Percentiles rank a stretch among this genome's conserved stretches.
Conservation (phyloP, 2,329 filamentous ascomycete genomes). For the Fusarium kyushuense region DNA sequence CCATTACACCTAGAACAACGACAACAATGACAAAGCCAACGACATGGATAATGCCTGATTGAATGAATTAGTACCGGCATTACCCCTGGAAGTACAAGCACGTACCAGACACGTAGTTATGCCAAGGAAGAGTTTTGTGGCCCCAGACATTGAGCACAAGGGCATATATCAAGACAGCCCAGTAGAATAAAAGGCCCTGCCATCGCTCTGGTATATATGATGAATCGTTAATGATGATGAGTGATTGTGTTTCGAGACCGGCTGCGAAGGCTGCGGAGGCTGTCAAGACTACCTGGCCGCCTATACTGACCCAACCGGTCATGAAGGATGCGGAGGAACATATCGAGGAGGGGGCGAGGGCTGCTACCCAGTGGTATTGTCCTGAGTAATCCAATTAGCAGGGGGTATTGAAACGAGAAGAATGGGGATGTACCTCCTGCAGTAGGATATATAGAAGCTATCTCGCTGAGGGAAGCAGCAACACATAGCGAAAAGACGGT, state of each 20-base stretch:
- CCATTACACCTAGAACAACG: constrained; percentile 49
- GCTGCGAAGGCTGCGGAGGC: constrained; percentile 61
- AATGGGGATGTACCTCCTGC: constrained; percentile 24
- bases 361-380: constrained; percentile 42
- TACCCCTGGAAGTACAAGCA: accelerated
- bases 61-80: not conserved
- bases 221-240: constrained; percentile 58
- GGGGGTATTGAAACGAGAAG: accelerated
- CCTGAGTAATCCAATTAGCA: constrained; percentile 7
- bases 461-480: constrained; percentile 34
- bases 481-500: constrained; percentile 33
- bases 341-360: constrained; percentile 29
- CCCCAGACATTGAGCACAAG: constrained; percentile 58
- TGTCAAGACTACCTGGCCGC: constrained; percentile 60
- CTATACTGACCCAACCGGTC: constrained; percentile 54
- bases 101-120: constrained; percentile 48
- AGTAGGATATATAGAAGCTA: constrained; percentile 40
- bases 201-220: constrained; percentile 57
- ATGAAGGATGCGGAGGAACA: constrained; percentile 15
- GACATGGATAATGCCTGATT: constrained; percentile 46
- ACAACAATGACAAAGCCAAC: constrained; percentile 47
- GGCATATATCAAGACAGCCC: constrained; percentile 56
- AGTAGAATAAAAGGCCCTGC: constrained; percentile 62
- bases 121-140: constrained; percentile 52
- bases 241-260: constrained; percentile 57